A percentile compares a stretch with the other conserved stretches of the same genome.
Evolutionary conservation across 257 asterid genomes (phyloP).

Genomic region (Eucommia ulmoides): DNA sequence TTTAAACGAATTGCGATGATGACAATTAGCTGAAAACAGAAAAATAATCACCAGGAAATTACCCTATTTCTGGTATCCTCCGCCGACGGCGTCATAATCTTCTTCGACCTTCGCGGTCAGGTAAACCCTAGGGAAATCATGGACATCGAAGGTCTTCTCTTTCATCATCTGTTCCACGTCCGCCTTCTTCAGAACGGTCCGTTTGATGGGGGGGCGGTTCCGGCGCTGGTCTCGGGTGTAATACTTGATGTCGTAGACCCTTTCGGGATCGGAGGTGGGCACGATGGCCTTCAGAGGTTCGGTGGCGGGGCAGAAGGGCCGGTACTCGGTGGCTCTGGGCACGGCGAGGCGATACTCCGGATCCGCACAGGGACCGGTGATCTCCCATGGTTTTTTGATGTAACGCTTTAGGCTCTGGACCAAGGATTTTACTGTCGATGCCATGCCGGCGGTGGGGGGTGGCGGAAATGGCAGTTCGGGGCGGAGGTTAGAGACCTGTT

Average conservation of each 20-base stretch:
- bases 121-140: background rate
- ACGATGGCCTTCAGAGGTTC: constrained; percentile 41
- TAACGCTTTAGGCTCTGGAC: background rate
- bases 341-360: background rate
- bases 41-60: no score
- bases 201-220: constrained; percentile 47
- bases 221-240: constrained; percentile 85
- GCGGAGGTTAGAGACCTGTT: no score
- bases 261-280: constrained; percentile 72
- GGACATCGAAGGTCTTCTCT: constrained; percentile 43
- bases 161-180: constrained; percentile 69
- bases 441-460: background rate
- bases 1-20: no score
- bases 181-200: constrained; percentile 44
- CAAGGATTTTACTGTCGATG: background rate
- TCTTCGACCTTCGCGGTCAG: background rate
- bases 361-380: background rate
- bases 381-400: constrained; percentile 1
- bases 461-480: no score
- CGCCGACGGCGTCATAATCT: background rate
- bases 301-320: background rate
- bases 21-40: no score
- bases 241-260: constrained; percentile 90
- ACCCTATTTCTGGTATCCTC: background rate
- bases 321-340: background rate